Base-by-base conservation (phyloP, 228 moss, liverwort and hornwort species). In the Sphagnum fallax region DNA sequence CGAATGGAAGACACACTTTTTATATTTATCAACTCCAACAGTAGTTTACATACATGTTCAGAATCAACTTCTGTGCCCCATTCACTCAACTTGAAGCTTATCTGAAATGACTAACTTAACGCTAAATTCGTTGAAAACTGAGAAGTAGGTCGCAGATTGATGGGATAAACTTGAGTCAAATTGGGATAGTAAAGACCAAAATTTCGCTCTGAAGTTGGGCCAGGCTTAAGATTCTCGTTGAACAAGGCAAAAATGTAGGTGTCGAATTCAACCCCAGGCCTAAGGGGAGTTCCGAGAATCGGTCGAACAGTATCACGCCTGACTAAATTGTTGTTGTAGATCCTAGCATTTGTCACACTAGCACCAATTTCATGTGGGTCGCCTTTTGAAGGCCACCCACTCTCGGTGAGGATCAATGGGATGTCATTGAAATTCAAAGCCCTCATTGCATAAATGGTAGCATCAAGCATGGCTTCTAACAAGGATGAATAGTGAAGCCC, bases 181-280 rank as follows among this genome's bases (percentile, higher is more conserved):
- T 96, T 89, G 4, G 92, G 89, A 59, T 73, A 83, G 72, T 91
- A 91, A 10, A 92, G 73, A 0, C 95, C 95, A 8, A 82, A 92
- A 69, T 91, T 75, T 9, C 80, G 72, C 70, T 96, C 90, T 0
- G 87, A 89, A 5, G 77, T 57, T 0, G 5, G 18, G 16, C 92
- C 92, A 0, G 83, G 50, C 63, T 96, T 96, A 81, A 75, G 68
- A 47, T 96, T 66, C 80, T 96, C 95, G n/a, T 92, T 89, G 7
- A 90, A 96, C 57, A 96, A 65, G 0, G 91, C 87, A 10, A 87
- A 84, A 6, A 84, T 67, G 50, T 69, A 73, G 0, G 73, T 65
- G 14, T 73, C 67, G 7, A 84, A 81, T 10, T 16, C 67, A 10
- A 49, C 73, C 2, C 79, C 79, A 0, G 81, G 84, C 47, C 80